phyloP scores from a whole-genome alignment of 140 eudicot genomes.

The Oenanthe javanica region DNA sequence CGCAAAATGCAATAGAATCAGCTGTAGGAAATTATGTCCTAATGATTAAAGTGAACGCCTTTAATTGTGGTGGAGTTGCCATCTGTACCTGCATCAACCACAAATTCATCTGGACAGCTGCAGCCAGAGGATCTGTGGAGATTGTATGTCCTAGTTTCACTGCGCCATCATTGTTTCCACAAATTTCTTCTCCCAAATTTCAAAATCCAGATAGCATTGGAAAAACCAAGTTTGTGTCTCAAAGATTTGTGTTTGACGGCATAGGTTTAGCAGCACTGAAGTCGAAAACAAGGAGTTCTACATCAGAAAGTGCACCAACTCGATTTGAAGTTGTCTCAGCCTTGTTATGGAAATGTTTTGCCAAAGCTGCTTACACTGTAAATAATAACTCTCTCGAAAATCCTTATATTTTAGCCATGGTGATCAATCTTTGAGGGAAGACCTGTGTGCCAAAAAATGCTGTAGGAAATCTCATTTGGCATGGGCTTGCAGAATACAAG shows the following conservation, averaged over 20 bases:
- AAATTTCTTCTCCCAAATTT: not conserved
- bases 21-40: not conserved
- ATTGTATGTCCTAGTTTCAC: not conserved
- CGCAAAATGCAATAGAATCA: not conserved
- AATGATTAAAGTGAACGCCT: slow-evolving; percentile 13
- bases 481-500: not conserved
- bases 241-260: slow-evolving; percentile 21
- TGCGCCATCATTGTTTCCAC: slow-evolving; percentile 13
- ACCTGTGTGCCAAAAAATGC: not conserved
- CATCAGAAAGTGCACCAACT: slow-evolving; percentile 16
- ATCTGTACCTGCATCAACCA: slow-evolving; percentile 12
- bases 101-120: slow-evolving; percentile 12
- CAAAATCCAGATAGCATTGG: not conserved
- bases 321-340: slow-evolving; percentile 17
- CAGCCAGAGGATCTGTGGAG: not conserved
- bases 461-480: slow-evolving; percentile 21
- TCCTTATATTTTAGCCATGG: not conserved
- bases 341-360: slow-evolving; percentile 5
- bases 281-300: not conserved
- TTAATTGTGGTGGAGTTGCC: slow-evolving; percentile 24
- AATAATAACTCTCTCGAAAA: too few species aligned
- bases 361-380: not conserved
- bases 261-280: slow-evolving; percentile 8
- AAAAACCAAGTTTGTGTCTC: not conserved
- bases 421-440: slow-evolving; percentile 4